phyloP scores from a whole-genome alignment of 2,329 filamentous ascomycete genomes.

The Cordyceps cicadae region DNA sequence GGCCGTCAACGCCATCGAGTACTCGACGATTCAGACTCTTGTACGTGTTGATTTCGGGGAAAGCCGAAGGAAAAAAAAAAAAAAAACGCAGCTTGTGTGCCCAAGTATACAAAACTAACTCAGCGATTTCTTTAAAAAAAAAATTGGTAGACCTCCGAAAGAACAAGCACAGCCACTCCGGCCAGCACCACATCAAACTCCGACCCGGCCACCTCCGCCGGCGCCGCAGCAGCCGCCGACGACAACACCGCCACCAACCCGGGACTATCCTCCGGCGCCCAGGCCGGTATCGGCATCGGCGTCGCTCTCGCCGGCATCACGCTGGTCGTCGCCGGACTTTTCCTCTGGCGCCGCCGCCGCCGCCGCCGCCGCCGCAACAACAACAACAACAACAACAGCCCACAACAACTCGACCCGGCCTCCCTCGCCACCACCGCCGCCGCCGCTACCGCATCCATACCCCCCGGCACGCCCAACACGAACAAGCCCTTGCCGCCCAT shows the following conservation, averaged over 20 bases:
- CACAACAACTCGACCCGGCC: too few relatives aligned
- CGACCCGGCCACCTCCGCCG: not conserved
- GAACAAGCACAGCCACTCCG: conserved; percentile 3
- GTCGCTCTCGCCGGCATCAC: conserved; percentile 20
- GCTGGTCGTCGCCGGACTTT: conserved; percentile 17
- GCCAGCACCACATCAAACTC: conserved; percentile 6
- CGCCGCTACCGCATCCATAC: too few relatives aligned
- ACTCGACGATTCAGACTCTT: conserved; percentile 24
- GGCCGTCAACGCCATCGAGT: conserved; percentile 24
- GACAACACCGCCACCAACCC: not conserved
- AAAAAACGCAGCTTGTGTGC: too few relatives aligned
- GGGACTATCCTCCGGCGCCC: conserved; percentile 22
- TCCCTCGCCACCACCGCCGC: not conserved
- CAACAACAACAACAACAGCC: not conserved
- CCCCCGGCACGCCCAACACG: not conserved
- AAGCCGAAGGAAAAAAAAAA: too few relatives aligned
- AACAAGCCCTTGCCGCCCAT: not conserved
- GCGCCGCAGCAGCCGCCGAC: not conserved
- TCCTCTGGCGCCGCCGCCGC: conserved; percentile 21
- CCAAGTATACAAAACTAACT: too few relatives aligned
- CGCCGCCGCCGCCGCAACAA: not conserved
- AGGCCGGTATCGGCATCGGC: conserved; percentile 25
- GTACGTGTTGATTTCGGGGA: conserved; percentile 16
- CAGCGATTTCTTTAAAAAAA: too few relatives aligned
- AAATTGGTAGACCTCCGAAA: not conserved